Conservation (phyloP, 306 rosid genomes). For the Fragaria ananassa region DNA sequence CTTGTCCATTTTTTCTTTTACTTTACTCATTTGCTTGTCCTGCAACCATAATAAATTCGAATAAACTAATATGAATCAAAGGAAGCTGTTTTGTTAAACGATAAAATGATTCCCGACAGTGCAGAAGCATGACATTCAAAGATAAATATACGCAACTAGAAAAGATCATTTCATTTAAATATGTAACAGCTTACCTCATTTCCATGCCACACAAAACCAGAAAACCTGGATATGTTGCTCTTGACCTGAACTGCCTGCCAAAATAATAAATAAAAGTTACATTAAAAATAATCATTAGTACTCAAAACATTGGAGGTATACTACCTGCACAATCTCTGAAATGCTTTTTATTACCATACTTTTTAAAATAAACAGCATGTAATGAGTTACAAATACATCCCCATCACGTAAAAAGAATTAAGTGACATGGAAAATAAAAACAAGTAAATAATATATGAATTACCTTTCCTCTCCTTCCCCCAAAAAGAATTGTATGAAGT, state of each 20-base stretch:
- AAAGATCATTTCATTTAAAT: not conserved
- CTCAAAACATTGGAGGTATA: constrained; percentile 5
- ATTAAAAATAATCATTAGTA: constrained; percentile 12
- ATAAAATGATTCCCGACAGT: not conserved
- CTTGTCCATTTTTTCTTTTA: constrained; percentile 85
- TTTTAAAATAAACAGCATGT: constrained; percentile 4
- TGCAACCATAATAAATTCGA: constrained; percentile 32
- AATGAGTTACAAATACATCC: not conserved
- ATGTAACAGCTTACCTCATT: constrained; percentile 55
- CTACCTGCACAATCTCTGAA: not conserved
- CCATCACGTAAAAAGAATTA: constrained; percentile 18
- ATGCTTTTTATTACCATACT: not conserved
- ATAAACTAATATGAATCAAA: constrained; percentile 5
- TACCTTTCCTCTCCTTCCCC: constrained; percentile 99
- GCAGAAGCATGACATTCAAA: not conserved
- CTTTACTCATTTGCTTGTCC: constrained; percentile 89
- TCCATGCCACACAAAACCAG: constrained; percentile 94
- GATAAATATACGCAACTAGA: not conserved
- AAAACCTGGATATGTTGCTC: constrained; percentile 85
- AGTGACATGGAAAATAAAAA: constrained; percentile 11
- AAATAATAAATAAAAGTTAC: not conserved
- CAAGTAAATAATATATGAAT: constrained; percentile 20
- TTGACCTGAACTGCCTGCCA: constrained; percentile 78
- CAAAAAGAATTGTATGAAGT: constrained; percentile 86
- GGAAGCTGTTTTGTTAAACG: not conserved